Evolutionary conservation across 441 rosid species (phyloP).

Genomic region (Dalechampia spathulata): DNA sequence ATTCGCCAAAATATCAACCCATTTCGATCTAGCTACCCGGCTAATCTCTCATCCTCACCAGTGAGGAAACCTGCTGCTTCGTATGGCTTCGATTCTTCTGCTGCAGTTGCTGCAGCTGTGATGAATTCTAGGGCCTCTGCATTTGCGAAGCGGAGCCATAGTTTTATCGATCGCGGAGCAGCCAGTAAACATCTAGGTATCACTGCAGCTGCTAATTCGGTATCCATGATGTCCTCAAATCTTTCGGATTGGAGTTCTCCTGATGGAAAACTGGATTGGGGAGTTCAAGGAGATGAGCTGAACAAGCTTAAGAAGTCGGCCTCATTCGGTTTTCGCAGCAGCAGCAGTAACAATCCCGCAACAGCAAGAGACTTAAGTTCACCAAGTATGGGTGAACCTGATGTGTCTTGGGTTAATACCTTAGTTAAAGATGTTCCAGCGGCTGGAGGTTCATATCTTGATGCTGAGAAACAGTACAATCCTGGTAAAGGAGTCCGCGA

Average conservation of each 20-base stretch:
- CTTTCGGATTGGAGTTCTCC: conserved; percentile 75
- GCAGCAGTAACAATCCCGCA: conserved; percentile 28
- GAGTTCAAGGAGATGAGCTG: conserved; percentile 72
- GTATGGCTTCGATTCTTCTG: conserved; percentile 63
- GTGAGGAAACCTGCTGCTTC: conserved; percentile 44
- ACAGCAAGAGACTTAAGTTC: conserved; percentile 11
- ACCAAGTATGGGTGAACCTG: conserved; percentile 48
- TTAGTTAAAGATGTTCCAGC: conserved; percentile 64
- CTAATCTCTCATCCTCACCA: conserved; percentile 38
- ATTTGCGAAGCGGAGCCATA: conserved; percentile 78
- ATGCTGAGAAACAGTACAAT: conserved; percentile 29
- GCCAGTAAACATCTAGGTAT: conserved; percentile 28
- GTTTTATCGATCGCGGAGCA: conserved; percentile 65
- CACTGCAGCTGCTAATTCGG: conserved; percentile 37
- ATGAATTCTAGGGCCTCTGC: conserved; percentile 84
- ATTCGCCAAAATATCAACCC: conserved; percentile 54
- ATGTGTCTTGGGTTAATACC: conserved; percentile 86
- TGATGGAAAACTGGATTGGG: conserved; percentile 79
- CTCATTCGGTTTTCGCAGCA: conserved; percentile 62
- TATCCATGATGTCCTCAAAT: conserved; percentile 39
- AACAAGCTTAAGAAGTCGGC: conserved; percentile 73
- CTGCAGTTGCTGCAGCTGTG: conserved; percentile 77
- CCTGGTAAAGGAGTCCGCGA: conserved; percentile 25
- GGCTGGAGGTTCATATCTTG: conserved; percentile 21
- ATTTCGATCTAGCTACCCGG: conserved; percentile 59